Evolutionary conservation across 2,329 filamentous ascomycete species (phyloP).

Genomic region (Macrophomina phaseolina): DNA sequence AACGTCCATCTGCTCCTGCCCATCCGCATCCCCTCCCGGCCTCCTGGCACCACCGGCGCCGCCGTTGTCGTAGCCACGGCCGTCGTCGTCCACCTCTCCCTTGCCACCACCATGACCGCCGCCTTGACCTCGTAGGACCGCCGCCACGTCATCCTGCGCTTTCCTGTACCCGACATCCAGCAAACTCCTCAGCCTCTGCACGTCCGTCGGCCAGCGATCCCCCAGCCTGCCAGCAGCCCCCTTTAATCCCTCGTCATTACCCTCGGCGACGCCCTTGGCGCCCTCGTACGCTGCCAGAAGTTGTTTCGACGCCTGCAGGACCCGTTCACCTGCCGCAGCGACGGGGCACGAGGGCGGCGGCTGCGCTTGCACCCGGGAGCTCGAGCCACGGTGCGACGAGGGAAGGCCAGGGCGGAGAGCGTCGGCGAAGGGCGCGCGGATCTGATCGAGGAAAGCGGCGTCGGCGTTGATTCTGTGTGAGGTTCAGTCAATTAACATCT

Average conservation of each 20-base stretch:
- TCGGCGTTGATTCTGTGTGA: not conserved
- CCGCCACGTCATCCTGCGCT: constrained; percentile 39
- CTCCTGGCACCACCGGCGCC: not conserved
- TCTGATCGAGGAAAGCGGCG: not conserved
- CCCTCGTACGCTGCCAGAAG: constrained; percentile 1
- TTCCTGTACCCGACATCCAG: constrained; percentile 37
- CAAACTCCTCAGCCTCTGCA: constrained; percentile 34
- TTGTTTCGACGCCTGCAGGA: constrained; percentile 9
- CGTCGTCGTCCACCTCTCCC: not conserved
- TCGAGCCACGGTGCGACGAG: not conserved
- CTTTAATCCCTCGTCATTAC: not conserved
- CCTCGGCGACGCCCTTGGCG: not conserved
- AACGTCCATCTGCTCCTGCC: not conserved
- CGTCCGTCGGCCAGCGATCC: constrained; percentile 35
- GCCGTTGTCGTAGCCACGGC: not conserved
- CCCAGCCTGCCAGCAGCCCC: constrained; percentile 7
- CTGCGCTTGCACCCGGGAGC: not conserved
- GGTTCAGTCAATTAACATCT: not conserved
- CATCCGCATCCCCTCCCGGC: not conserved
- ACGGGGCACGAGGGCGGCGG: not conserved
- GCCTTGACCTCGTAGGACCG: constrained; percentile 31
- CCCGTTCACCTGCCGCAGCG: not conserved
- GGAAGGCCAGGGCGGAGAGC: not conserved
- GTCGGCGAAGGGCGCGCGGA: not conserved
- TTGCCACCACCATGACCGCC: not conserved